These are phyloP conservation scores for Periconia macrospinosa DNA, from an alignment of 2,329 filamentous ascomycete genomes.

Conservation along the genomic window DNA sequence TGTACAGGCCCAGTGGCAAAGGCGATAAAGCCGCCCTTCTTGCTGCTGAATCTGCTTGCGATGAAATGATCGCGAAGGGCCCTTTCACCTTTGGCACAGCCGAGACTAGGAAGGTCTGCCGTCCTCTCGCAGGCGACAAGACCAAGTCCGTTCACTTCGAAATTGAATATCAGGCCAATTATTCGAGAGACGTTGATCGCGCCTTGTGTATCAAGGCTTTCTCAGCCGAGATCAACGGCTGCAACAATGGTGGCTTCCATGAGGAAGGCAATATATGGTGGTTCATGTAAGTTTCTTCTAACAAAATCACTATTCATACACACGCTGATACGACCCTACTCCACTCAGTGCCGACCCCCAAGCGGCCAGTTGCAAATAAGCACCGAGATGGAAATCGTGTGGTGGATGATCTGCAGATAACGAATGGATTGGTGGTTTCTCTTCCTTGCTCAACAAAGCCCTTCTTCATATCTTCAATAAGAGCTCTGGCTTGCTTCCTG, in stretches of 20 bases:
- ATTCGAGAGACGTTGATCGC: not conserved
- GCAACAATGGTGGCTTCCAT: not conserved
- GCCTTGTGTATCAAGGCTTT: not conserved
- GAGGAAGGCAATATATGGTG: not conserved
- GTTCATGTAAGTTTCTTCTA: not conserved
- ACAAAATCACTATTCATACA: not conserved
- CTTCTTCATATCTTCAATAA: not conserved
- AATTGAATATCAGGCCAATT: not conserved
- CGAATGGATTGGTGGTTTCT: not conserved
- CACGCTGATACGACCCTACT: not conserved
- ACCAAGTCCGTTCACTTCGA: not conserved
- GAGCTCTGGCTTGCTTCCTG: not conserved
- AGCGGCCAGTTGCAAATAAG: not conserved
- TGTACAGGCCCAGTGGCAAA: not conserved
- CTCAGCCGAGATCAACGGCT: not conserved
- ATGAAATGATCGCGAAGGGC: not conserved
- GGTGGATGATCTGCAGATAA: not conserved
- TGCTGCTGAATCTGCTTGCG: not conserved
- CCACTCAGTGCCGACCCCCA: not conserved
- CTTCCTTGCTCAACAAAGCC: not conserved
- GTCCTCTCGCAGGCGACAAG: not conserved
- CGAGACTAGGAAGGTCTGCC: not conserved
- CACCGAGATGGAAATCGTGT: not conserved
- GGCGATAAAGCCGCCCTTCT: not conserved
- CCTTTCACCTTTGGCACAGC: not conserved